Conservation (phyloP, 169 alveolate genomes). For the Eimeria tenella region DNA sequence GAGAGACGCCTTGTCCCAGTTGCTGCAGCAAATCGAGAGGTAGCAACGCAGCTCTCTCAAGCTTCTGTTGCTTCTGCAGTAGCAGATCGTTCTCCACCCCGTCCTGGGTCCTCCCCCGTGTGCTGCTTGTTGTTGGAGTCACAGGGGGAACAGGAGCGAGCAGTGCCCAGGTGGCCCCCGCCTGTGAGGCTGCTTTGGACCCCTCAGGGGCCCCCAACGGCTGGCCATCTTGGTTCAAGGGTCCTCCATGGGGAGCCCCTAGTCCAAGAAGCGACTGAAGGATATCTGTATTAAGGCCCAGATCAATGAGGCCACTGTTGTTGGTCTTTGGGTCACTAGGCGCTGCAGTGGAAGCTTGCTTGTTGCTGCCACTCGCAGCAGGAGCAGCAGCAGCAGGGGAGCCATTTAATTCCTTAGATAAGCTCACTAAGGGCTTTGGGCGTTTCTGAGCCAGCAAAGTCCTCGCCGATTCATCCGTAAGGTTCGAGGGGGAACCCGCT, state of each 20-base stretch:
- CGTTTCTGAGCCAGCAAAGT: neutral
- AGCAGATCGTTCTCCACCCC: neutral
- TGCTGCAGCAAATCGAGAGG: conserved; percentile 53
- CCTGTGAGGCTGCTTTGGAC: neutral
- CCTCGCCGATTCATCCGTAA: neutral
- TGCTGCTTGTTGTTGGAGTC: conserved; percentile 30
- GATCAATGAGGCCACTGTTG: neutral
- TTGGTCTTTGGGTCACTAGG: neutral
- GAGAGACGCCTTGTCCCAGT: neutral
- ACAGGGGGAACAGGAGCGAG: conserved; percentile 41
- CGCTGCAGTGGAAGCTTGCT: neutral
- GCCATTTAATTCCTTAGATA: neutral
- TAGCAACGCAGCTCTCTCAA: neutral
- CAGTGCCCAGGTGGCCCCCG: conserved; percentile 43
- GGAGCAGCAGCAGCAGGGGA: conserved; percentile 17
- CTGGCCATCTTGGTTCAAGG: neutral
- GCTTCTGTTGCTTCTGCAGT: conserved; percentile 21
- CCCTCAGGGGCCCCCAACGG: conserved; percentile 11
- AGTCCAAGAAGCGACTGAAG: conserved; percentile 9
- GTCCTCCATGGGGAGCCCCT: conserved; percentile 27
- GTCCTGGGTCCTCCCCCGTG: neutral
- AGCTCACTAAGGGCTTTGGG: neutral
- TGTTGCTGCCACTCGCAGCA: neutral
- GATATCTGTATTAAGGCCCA: neutral
- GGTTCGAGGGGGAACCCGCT: neutral